These are phyloP conservation scores for Tetraselmis striata DNA, from an alignment of 139 green algal genomes.

Conservation along the genomic window DNA sequence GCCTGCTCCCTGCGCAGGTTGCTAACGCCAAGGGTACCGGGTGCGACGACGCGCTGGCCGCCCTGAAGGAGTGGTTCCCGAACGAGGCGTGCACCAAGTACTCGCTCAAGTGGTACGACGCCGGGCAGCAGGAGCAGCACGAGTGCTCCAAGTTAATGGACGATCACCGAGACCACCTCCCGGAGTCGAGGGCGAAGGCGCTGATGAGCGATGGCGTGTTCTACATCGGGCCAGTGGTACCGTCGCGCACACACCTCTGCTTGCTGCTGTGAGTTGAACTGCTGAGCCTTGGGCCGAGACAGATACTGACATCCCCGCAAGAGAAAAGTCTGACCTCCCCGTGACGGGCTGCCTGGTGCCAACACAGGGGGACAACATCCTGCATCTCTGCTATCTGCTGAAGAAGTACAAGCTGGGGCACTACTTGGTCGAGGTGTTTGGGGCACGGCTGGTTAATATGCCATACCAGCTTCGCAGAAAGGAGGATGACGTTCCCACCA, in stretches of 20 bases:
- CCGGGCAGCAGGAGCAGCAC: not conserved
- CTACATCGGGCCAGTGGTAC: not conserved
- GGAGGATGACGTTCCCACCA: not conserved
- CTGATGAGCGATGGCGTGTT: not conserved
- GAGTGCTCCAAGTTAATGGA: not conserved
- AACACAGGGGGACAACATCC: not conserved
- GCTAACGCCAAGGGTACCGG: not conserved
- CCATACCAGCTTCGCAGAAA: not conserved
- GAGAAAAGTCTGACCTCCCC: not conserved
- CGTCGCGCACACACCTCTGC: too few relatives aligned
- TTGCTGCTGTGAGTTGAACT: too few relatives aligned
- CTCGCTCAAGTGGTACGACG: not conserved
- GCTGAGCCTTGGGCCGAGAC: not conserved
- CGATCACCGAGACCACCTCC: not conserved
- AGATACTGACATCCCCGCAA: not conserved
- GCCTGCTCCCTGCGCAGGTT: not conserved
- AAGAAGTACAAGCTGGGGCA: not conserved
- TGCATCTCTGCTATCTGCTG: not conserved
- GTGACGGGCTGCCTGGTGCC: not conserved
- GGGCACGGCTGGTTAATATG: not conserved
- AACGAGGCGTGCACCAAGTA: not conserved
- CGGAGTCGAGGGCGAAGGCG: not conserved
- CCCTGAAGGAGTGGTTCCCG: not conserved
- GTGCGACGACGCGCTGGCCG: not conserved
- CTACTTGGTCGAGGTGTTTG: conserved; percentile 1